Evolutionary conservation across 2,329 filamentous ascomycete species (phyloP).

Genomic region (Ophiocordyceps camponoti-floridani): DNA sequence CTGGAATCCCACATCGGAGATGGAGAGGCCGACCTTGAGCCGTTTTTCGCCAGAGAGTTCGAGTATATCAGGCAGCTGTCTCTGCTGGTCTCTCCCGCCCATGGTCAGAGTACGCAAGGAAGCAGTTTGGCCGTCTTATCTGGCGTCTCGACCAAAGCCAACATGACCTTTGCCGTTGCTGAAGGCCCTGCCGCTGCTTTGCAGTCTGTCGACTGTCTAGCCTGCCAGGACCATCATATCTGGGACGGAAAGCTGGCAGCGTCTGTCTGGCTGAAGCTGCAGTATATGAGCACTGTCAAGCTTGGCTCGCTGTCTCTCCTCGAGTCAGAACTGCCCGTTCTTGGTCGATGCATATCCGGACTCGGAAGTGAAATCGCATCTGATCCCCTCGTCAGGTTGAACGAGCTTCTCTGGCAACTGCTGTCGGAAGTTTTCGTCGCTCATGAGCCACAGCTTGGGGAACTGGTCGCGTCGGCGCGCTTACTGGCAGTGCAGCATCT

Average conservation of each 20-base stretch:
- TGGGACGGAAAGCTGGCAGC: slow-evolving; percentile 22
- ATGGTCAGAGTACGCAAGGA: slow-evolving; percentile 1
- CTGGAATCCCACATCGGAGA: slow-evolving; percentile 28
- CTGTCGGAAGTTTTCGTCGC: slow-evolving; percentile 22
- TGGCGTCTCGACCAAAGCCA: slow-evolving; percentile 15
- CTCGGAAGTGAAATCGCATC: slow-evolving; percentile 29
- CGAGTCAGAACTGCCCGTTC: slow-evolving; percentile 43
- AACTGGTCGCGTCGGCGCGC: slow-evolving; percentile 10
- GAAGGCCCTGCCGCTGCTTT: slow-evolving; percentile 20
- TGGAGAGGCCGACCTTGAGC: slow-evolving; percentile 20
- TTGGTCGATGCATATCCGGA: slow-evolving; percentile 35
- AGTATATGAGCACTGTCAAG: slow-evolving; percentile 30
- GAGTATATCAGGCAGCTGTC: slow-evolving; percentile 36
- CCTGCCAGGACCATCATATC: slow-evolving; percentile 16
- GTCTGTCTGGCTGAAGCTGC: slow-evolving; percentile 36
- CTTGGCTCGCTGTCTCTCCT: slow-evolving; percentile 44
- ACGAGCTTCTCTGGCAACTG: slow-evolving; percentile 26
- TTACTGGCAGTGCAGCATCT: slow-evolving; percentile 8
- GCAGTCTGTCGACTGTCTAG: slow-evolving; percentile 28
- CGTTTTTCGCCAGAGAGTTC: slow-evolving; percentile 37
- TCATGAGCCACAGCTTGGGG: slow-evolving; percentile 16
- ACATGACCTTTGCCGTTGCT: slow-evolving; percentile 14
- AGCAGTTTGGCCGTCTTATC: slow-evolving; percentile 32
- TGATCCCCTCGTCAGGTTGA: slow-evolving; percentile 31
- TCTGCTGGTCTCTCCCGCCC: slow-evolving; percentile 17